Conservation (phyloP, 2,329 filamentous ascomycete genomes). For the Diaporthe sp. region DNA sequence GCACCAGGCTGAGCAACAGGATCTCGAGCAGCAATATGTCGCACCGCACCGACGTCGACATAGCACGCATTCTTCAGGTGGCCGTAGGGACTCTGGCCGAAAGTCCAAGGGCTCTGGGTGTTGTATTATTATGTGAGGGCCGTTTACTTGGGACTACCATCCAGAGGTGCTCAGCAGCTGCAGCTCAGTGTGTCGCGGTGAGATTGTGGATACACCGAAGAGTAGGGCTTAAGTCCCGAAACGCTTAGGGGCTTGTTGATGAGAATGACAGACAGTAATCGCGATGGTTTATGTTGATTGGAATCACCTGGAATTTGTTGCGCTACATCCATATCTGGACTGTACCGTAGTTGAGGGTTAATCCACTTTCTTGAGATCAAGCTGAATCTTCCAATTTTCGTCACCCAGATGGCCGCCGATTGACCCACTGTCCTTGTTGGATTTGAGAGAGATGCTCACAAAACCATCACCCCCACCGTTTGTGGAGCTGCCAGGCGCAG, state of each 20-base stretch:
- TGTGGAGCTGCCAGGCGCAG: not conserved
- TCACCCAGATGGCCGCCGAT: conserved; percentile 21
- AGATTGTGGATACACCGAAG: not conserved
- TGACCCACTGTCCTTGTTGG: not conserved
- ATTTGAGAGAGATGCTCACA: conserved; percentile 19
- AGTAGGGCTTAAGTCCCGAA: too few relatives aligned
- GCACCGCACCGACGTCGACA: not conserved
- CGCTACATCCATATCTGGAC: not conserved
- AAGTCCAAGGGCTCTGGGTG: too few relatives aligned
- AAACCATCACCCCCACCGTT: not conserved
- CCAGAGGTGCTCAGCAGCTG: not conserved
- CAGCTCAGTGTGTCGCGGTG: not conserved
- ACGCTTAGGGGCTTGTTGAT: fast-evolving
- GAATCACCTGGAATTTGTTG: not conserved
- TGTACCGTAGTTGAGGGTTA: not conserved
- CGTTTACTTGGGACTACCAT: not conserved
- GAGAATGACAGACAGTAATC: not conserved
- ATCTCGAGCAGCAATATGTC: not conserved
- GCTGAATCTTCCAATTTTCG: not conserved
- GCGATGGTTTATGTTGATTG: not conserved
- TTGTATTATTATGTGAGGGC: not conserved
- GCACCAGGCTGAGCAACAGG: not conserved
- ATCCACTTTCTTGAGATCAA: conserved; percentile 19
- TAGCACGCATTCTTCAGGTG: not conserved
- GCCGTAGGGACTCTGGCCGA: not conserved